Conservation (phyloP, 495 filamentous ascomycete species). For the Hyphodiscus hymeniophilus region DNA sequence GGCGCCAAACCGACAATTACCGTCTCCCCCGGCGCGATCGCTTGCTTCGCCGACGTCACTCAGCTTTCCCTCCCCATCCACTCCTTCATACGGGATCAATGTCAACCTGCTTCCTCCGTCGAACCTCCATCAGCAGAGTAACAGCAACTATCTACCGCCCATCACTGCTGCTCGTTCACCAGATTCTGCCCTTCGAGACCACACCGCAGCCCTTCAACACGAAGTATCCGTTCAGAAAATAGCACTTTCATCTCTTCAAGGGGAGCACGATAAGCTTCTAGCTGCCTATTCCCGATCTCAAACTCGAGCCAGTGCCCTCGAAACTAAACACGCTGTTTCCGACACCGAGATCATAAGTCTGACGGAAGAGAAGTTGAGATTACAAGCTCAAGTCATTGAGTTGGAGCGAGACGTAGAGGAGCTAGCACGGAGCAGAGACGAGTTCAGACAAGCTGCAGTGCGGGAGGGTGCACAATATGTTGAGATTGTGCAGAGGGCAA, state of each 20-base stretch:
- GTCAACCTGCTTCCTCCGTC: constrained; percentile 10
- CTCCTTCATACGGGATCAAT: constrained; percentile 10
- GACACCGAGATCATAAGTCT: constrained; percentile 39
- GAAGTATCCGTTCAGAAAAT: constrained; percentile 41
- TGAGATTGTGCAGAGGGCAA: constrained; percentile 38
- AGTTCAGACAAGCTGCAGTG: constrained; percentile 26
- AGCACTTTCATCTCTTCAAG: constrained; percentile 35
- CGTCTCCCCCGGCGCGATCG: constrained; percentile 18
- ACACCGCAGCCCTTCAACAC: constrained; percentile 38
- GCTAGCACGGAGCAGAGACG: constrained; percentile 31
- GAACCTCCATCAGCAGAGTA: constrained; percentile 2
- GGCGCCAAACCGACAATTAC: constrained; percentile 19
- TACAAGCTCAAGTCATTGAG: constrained; percentile 29
- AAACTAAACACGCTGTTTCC: constrained; percentile 38
- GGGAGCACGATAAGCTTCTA: constrained; percentile 37
- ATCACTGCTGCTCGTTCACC: constrained; percentile 8
- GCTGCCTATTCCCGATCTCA: constrained; percentile 36
- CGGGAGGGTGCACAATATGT: constrained; percentile 36
- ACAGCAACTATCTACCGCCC: constrained; percentile 15
- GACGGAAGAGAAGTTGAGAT: constrained; percentile 32
- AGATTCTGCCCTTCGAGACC: constrained; percentile 30
- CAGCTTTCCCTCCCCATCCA: constrained; percentile 18
- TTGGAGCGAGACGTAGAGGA: constrained; percentile 35
- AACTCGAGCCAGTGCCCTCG: constrained; percentile 33
- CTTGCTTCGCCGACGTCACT: constrained; percentile 17